These are phyloP conservation scores for Magnaporthiopsis poae DNA, from an alignment of 2,329 filamentous ascomycete genomes.

Conservation along the genomic window DNA sequence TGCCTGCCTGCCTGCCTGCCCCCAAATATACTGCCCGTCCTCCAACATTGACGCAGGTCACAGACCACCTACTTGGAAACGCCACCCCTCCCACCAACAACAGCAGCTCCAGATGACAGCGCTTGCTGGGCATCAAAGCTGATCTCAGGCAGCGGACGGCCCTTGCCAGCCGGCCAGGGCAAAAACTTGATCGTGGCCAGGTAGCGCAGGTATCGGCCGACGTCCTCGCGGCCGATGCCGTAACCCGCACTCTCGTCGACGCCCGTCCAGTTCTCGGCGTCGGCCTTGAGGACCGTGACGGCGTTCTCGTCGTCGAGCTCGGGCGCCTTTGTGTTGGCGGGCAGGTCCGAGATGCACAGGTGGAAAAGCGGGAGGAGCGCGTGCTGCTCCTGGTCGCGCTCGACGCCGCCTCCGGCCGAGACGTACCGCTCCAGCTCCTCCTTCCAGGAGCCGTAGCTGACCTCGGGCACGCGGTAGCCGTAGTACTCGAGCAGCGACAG, in stretches of 20 bases:
- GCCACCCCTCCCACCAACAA: conserved; percentile 6
- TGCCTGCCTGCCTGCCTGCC: too few relatives aligned
- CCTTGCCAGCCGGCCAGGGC: conserved; percentile 29
- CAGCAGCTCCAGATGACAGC: conserved; percentile 1
- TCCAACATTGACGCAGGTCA: too few relatives aligned
- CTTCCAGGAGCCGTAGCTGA: conserved; percentile 61
- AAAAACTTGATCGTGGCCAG: conserved; percentile 55
- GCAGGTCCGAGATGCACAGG: conserved; percentile 62
- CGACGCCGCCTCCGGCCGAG: conserved; percentile 37
- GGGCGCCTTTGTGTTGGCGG: conserved; percentile 58
- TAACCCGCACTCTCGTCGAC: conserved; percentile 29
- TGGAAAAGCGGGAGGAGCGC: conserved; percentile 68
- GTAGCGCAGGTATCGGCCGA: conserved; percentile 56
- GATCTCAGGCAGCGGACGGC: conserved; percentile 23
- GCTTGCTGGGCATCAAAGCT: conserved; percentile 3
- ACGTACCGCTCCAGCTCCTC: conserved; percentile 59
- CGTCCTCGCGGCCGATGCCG: conserved; percentile 50
- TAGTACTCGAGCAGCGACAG: conserved; percentile 61
- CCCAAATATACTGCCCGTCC: too few relatives aligned
- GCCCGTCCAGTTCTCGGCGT: conserved; percentile 49
- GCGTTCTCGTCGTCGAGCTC: conserved; percentile 68
- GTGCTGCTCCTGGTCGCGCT: conserved; percentile 54
- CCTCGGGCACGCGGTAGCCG: conserved; percentile 59
- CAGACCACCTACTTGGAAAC: not conserved
- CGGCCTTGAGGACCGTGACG: conserved; percentile 50